These are phyloP conservation scores for Fusarium sp. DNA, from an alignment of 2,329 filamentous ascomycete species.

Conservation along the genomic window DNA sequence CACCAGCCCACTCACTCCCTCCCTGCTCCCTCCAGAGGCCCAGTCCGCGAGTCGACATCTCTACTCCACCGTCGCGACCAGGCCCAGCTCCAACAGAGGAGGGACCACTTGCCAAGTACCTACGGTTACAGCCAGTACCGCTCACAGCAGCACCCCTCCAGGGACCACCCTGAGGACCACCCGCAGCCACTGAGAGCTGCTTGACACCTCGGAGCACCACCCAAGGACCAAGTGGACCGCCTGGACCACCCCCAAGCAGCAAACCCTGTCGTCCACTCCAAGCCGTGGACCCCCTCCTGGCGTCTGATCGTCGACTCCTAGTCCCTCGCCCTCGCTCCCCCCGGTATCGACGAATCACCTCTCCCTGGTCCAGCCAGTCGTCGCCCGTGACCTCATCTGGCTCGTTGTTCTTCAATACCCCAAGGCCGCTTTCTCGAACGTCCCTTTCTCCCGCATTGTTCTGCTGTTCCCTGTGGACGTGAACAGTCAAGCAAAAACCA, in stretches of 20 bases:
- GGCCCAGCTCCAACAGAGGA: slow-evolving; percentile 33
- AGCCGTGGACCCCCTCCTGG: slow-evolving; percentile 40
- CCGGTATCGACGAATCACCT: slow-evolving; percentile 41
- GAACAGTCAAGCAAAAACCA: slow-evolving; percentile 43
- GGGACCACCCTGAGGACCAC: slow-evolving; percentile 41
- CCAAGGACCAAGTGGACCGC: slow-evolving; percentile 39
- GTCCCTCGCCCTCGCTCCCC: slow-evolving; percentile 34
- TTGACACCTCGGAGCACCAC: slow-evolving; percentile 32
- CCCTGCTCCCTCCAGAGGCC: not conserved
- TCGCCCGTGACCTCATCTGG: slow-evolving; percentile 46
- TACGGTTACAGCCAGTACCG: slow-evolving; percentile 19
- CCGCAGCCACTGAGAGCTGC: slow-evolving; percentile 34
- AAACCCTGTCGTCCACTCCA: slow-evolving; percentile 37
- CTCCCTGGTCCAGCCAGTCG: slow-evolving; percentile 31
- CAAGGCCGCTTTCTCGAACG: slow-evolving; percentile 34
- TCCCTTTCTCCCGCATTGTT: slow-evolving; percentile 42
- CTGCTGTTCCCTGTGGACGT: slow-evolving; percentile 44
- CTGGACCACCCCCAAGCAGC: slow-evolving; percentile 40
- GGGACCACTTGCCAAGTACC: slow-evolving; percentile 31
- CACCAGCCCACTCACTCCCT: slow-evolving; percentile 25
- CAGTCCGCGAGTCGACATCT: slow-evolving; percentile 16
- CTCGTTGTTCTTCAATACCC: slow-evolving; percentile 43
- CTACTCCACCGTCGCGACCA: slow-evolving; percentile 23
- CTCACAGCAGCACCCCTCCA: slow-evolving; percentile 38
- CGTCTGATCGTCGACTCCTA: slow-evolving; percentile 45